Evolutionary conservation across 331 rosid species (phyloP), one percentile per base, ranked within the genome.

Genomic region (Ulmus americana): DNA sequence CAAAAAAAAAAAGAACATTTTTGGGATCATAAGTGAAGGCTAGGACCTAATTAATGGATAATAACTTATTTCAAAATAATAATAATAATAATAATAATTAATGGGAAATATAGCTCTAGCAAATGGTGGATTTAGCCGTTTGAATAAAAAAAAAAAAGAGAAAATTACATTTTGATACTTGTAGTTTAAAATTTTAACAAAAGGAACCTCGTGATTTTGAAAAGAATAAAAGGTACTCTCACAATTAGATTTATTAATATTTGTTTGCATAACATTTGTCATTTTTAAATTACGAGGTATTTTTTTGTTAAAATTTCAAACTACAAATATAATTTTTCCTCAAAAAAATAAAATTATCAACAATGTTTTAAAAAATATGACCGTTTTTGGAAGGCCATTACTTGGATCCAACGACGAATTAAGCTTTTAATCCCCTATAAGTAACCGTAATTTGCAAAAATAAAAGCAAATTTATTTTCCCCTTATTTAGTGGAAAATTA

Each of bases 111-210:
- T 7, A 73, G 59, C 60, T 14, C 47, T 46, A 42, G 6, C 7
- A 56, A 68, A 82, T 1, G 88, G 65, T 70, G 39, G 14, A 55
- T 40, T 75, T 47, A 84, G 68, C 67, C 77, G 72, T 73, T 59
- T 11, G 3, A 0, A 38, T 14, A 0, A 16, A 49, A 59, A 20
- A 20, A 20, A 20, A 3, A 28, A 28, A 28, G 35, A 28, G 35
- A 28, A 28, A 28, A 28, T 28, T 28, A 28, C 35, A 28, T 28
- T 28, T 28, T 28, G 35, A 28, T 28, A 2, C 3, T 28, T 28
- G 35, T 28, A 28, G 35, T 28, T 28, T 28, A 28, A 28, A 28
- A 28, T 28, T 28, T 28, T 28, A 28, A 28, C 35, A 28, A 28
- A 28, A 28, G 4, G 1, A 28, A 28, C 4, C 35, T 28, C 35